Percentiles rank a stretch among this genome's conserved stretches.
These are phyloP conservation scores for Calonectria henricotiae DNA, from an alignment of 2,329 filamentous ascomycete species.

Conservation along the genomic window DNA sequence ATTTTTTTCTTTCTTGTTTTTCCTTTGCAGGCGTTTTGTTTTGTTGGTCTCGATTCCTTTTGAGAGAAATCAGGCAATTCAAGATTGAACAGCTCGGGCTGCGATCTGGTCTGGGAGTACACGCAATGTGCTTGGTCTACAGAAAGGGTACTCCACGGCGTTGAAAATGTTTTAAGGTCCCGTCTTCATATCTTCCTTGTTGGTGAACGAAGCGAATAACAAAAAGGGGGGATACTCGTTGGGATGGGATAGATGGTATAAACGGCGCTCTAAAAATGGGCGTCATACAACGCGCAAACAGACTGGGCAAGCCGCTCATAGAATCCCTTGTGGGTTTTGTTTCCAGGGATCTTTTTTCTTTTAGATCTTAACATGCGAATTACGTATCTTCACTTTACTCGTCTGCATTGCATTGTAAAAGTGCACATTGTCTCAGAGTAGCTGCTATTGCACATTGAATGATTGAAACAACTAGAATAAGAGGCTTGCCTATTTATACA, in stretches of 20 bases:
- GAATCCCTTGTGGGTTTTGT: conserved; percentile 37
- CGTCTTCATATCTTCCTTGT: conserved; percentile 32
- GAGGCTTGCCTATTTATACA: conserved; percentile 13
- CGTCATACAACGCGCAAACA: conserved; percentile 47
- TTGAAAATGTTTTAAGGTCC: conserved; percentile 36
- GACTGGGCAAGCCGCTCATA: conserved; percentile 43
- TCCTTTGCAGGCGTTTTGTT: conserved; percentile 27
- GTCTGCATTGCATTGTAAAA: neutral
- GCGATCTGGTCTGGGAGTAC: conserved; percentile 45
- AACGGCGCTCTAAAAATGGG: conserved; percentile 33
- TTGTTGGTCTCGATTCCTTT: conserved; percentile 28
- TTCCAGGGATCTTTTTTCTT: conserved; percentile 37
- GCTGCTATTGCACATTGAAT: neutral
- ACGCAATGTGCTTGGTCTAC: conserved; percentile 27
- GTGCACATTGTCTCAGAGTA: too few relatives aligned
- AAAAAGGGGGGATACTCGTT: conserved; percentile 35
- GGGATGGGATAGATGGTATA: conserved; percentile 39
- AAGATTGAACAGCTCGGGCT: conserved; percentile 40
- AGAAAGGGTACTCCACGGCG: conserved; percentile 38
- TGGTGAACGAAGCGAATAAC: neutral
- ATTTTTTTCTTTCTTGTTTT: conserved; percentile 32
- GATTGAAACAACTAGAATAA: conserved; percentile 9
- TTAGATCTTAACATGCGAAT: conserved; percentile 42
- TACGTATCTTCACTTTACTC: conserved; percentile 25
- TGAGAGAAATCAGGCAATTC: conserved; percentile 30